These are phyloP conservation scores for Saitozyma sp. DNA, from an alignment of 768 basidiomycete species.

Conservation along the genomic window DNA sequence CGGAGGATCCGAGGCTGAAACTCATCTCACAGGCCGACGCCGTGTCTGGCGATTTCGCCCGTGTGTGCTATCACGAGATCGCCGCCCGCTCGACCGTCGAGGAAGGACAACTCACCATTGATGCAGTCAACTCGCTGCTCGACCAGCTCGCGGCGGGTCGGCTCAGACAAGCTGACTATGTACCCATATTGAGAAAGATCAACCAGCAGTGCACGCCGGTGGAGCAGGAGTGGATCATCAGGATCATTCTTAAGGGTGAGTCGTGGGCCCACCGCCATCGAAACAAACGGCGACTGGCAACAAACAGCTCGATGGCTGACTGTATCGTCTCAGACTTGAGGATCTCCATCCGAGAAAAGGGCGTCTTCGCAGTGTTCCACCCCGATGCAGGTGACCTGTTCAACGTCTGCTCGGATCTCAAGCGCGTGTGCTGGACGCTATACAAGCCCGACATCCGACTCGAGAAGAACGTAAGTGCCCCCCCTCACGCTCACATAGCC, in stretches of 20 bases:
- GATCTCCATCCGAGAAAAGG: constrained; percentile 91
- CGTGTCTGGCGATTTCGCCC: constrained; percentile 76
- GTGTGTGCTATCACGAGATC: constrained; percentile 82
- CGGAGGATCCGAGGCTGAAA: neutral
- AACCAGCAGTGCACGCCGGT: constrained; percentile 67
- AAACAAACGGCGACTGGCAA: neutral
- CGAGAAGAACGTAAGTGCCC: constrained; percentile 44
- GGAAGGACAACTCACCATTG: constrained; percentile 68
- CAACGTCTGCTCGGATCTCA: constrained; percentile 94
- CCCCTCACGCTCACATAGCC: too few species aligned
- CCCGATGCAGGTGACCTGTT: constrained; percentile 90
- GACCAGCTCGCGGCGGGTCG: constrained; percentile 75
- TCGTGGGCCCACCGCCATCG: neutral
- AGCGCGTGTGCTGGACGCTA: constrained; percentile 86
- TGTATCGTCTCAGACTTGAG: constrained; percentile 66
- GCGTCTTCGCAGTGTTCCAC: constrained; percentile 86
- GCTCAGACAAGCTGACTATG: constrained; percentile 63
- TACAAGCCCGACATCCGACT: constrained; percentile 69
- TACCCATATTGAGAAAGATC: constrained; percentile 71
- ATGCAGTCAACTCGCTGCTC: constrained; percentile 76
- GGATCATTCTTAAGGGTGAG: constrained; percentile 89
- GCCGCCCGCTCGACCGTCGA: constrained; percentile 70
- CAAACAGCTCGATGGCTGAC: neutral
- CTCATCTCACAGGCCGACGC: constrained; percentile 21
- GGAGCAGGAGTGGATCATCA: constrained; percentile 94